These are phyloP conservation scores for Scleromitrula shiraiana DNA, from an alignment of 2,329 filamentous ascomycete species.

Conservation along the genomic window DNA sequence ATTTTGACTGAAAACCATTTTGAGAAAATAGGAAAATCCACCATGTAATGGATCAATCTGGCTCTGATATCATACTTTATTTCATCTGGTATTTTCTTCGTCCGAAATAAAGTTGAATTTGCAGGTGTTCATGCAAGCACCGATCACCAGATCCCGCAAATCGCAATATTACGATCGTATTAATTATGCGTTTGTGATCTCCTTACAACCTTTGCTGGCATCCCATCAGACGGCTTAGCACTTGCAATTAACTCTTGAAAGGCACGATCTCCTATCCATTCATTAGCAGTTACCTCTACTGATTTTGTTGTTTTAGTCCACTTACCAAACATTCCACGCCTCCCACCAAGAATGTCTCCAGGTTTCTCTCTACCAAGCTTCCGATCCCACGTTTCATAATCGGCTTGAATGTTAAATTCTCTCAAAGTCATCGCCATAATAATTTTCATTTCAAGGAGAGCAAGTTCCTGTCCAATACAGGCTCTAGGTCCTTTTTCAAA, in stretches of 20 bases:
- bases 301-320: background rate
- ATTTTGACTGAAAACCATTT: too few species aligned
- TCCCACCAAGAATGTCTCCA: conserved; percentile 15
- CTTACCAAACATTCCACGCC: conserved; percentile 12
- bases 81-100: background rate
- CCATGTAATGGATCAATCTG: background rate
- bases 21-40: background rate
- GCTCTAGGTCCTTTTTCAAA: conserved; percentile 48
- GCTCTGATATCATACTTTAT: background rate
- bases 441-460: conserved; percentile 40
- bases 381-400: conserved; percentile 16
- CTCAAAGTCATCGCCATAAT: conserved; percentile 35
- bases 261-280: conserved; percentile 5
- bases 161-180: background rate
- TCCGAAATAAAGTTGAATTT: background rate
- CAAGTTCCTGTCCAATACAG: conserved; percentile 50
- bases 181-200: conserved; percentile 2
- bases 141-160: background rate
- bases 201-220: conserved; percentile 11
- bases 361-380: conserved; percentile 13
- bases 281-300: background rate
- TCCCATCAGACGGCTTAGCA: conserved; percentile 19
- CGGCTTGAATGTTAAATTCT: conserved; percentile 5
- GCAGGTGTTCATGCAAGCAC: background rate
- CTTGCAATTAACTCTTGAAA: conserved; percentile 16